These are phyloP conservation scores for Strobilomyces confusus DNA, from an alignment of 768 basidiomycete species.

Conservation along the genomic window DNA sequence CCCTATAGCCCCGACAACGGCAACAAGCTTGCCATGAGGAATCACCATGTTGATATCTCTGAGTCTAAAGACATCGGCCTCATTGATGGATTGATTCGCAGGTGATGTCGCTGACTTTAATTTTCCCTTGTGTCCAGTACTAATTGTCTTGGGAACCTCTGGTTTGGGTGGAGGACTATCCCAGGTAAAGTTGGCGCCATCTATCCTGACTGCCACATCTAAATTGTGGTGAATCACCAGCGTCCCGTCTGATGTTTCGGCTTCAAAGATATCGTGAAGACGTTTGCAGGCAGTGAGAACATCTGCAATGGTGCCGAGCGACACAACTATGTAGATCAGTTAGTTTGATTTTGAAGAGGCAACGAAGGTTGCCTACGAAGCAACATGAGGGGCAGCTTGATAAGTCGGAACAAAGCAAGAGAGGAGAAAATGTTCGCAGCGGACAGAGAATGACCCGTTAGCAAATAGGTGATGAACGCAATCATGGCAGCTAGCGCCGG, in stretches of 20 bases:
- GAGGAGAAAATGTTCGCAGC: constrained; percentile 81
- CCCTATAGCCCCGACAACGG: constrained; percentile 79
- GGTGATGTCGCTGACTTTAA: constrained; percentile 13
- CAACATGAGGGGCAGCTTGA: constrained; percentile 80
- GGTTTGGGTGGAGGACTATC: constrained; percentile 64
- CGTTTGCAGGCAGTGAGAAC: constrained; percentile 77
- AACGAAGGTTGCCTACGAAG: constrained; percentile 34
- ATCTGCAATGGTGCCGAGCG: constrained; percentile 78
- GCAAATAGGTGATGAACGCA: constrained; percentile 72
- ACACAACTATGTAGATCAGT: constrained; percentile 43
- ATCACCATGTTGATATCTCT: constrained; percentile 61
- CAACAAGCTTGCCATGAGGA: constrained; percentile 73
- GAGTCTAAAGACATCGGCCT: constrained; percentile 55
- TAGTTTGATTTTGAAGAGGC: constrained; percentile 1
- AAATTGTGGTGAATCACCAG: constrained; percentile 51
- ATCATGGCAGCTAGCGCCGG: constrained; percentile 78
- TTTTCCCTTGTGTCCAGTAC: too few relatives aligned
- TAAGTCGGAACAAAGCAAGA: constrained; percentile 77
- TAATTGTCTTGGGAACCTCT: constrained; percentile 28
- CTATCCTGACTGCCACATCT: constrained; percentile 62
- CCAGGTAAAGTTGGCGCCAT: constrained; percentile 80
- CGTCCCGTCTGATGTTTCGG: constrained; percentile 66
- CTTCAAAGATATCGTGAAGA: constrained; percentile 76
- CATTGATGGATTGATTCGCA: constrained; percentile 34
- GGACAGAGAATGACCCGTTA: constrained; percentile 62